Conservation (phyloP, 176 grass and related monocot species). For the Rhynchospora pubera region DNA sequence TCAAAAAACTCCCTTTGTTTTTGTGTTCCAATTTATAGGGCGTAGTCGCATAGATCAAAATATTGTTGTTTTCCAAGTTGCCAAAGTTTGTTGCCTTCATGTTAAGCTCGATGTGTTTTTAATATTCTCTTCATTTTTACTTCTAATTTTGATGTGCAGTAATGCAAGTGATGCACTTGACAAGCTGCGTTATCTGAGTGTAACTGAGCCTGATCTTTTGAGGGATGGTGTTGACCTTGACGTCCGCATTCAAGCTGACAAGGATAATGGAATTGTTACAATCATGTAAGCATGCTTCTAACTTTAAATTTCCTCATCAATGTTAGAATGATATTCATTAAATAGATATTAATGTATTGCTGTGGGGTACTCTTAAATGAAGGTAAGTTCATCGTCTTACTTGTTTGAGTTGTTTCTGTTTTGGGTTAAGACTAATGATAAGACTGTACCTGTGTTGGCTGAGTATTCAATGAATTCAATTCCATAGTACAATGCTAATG, state of each 20-base stretch:
- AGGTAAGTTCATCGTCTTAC: neutral
- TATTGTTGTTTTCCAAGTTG: neutral
- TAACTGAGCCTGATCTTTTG: conserved; percentile 72
- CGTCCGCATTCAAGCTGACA: conserved; percentile 79
- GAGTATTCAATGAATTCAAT: neutral
- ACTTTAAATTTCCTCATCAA: neutral
- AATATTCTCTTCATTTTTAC: neutral
- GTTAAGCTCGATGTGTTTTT: neutral
- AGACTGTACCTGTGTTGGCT: neutral
- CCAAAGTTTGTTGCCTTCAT: neutral
- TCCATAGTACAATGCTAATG: neutral
- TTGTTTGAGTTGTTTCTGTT: neutral
- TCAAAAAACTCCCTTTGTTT: too few species aligned
- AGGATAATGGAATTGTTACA: conserved; percentile 87
- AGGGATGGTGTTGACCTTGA: conserved; percentile 84
- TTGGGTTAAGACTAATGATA: neutral
- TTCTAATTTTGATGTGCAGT: conserved; percentile 29
- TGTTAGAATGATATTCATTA: neutral
- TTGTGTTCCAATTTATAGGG: neutral
- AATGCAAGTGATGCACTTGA: conserved; percentile 98
- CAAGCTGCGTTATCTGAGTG: conserved; percentile 91
- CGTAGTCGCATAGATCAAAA: neutral
- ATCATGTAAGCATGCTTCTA: conserved; percentile 49
- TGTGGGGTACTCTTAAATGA: neutral
- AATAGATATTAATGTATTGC: neutral